Base-by-base conservation (phyloP, 2,329 filamentous ascomycete genomes). In the Ceratocystis destructans region DNA sequence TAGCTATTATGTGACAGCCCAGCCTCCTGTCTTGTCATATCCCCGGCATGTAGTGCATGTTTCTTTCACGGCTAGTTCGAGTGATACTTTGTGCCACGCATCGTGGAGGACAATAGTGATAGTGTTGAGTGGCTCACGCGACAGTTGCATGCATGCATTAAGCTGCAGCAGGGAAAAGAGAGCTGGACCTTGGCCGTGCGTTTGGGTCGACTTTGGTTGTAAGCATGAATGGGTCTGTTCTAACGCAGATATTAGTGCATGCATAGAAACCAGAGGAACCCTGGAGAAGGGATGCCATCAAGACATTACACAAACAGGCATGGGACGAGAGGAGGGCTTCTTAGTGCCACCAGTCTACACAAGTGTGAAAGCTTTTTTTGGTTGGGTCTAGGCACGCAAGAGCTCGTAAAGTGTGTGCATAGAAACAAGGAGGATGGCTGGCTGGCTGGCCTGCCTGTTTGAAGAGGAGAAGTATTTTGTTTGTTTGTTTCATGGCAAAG, bases 401-500 rank as follows among this genome's bases (percentile, higher is more conserved):
- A 15, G 37, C 12, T 3, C 4, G 37, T 41, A 41, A 41, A 41
- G 48, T 53, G 48, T 25, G 48, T 53, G 48, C 48, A 53, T 53
- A 7, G n/a, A 53, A 22, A 53, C 48, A 41, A 41, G 37, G 37
- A 41, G 37, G 37, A 41, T 41, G 37, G 22, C 22, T 25, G 22
- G 22, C 22, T 25, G 22, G 4, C 37, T 41, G 37, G 37, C 10
- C 4, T 41, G 37, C 37, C 12, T 41, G 37, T 41, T 41, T 41
- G 10, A 7, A n/a, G 31, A 31, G 31, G 20, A 57, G 20, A 57
- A 22, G 53, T 12, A 57, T 57, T 33, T 25, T 57, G 53, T 33
- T 57, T 57, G 53, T 57, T 57, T 57, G 53, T 57, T 57, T 57
- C 53, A 57, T 57, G 25, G 53, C 25, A 12, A 41, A 31, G 28